Percentiles rank a stretch among this genome's conserved stretches.
Conservation (phyloP, 768 basidiomycete genomes). For the Xerocomellus chrysenteron region DNA sequence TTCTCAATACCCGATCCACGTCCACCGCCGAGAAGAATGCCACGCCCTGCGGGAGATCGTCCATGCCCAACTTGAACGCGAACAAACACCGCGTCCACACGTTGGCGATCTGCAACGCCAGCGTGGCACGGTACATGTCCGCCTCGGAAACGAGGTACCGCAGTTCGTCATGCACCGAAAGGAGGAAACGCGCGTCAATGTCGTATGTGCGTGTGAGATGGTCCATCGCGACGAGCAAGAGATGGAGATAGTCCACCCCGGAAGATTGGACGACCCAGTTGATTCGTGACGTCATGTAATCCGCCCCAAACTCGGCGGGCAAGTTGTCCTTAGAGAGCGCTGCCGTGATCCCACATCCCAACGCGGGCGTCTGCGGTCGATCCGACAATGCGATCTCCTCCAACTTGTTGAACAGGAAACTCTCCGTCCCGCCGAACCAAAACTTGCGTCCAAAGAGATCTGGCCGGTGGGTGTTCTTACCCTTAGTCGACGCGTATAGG, state of each 20-base stretch:
- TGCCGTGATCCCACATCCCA: constrained; percentile 91
- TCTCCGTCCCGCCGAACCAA: constrained; percentile 97
- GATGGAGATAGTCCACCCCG: constrained; percentile 96
- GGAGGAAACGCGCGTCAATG: constrained; percentile 89
- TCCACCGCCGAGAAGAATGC: constrained; percentile 98
- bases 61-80: constrained; percentile 91
- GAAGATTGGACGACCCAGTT: constrained; percentile 99
- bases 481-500: constrained; percentile 91
- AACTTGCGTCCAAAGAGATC: constrained; percentile 81
- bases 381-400: constrained; percentile 91
- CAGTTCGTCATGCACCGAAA: constrained; percentile 96
- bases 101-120: constrained; percentile 94
- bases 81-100: constrained; percentile 93
- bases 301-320: constrained; percentile 73
- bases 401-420: constrained; percentile 95
- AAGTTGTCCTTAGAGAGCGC: constrained; percentile 91
- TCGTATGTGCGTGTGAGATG: constrained; percentile 76
- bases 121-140: constrained; percentile 86
- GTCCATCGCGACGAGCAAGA: constrained; percentile 94
- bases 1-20: constrained; percentile 84
- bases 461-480: constrained; percentile 74
- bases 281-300: constrained; percentile 94
- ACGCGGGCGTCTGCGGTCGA: constrained; percentile 84
- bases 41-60: constrained; percentile 91
- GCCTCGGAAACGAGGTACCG: constrained; percentile 89